These are phyloP conservation scores for Xylaria hypoxylon DNA, from an alignment of 2,329 filamentous ascomycete genomes.

Conservation along the genomic window DNA sequence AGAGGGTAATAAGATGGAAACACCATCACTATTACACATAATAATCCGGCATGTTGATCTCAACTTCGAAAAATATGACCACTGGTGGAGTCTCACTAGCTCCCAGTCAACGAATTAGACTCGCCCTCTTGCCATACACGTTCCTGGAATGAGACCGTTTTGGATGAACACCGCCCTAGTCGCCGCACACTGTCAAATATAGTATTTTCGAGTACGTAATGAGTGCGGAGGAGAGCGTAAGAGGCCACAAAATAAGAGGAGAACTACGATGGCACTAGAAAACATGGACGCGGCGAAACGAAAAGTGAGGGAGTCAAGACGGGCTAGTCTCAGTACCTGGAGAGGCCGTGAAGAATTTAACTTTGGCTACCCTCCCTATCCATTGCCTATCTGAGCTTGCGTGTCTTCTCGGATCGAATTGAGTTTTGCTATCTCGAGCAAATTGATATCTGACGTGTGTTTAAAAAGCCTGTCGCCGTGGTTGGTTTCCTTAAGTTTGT, in stretches of 20 bases:
- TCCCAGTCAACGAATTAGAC: constrained; percentile 24
- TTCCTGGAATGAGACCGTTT: constrained; percentile 16
- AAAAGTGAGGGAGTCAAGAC: constrained; percentile 1
- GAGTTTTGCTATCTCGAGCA: neutral
- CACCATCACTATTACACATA: constrained; percentile 33
- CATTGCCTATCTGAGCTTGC: constrained; percentile 11
- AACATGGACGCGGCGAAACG: constrained; percentile 22
- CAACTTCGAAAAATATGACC: constrained; percentile 33
- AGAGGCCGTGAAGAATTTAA: constrained; percentile 25
- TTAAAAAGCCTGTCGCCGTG: neutral
- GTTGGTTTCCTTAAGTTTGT: neutral
- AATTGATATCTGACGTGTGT: neutral
- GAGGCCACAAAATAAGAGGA: constrained; percentile 13
- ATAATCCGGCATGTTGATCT: constrained; percentile 31
- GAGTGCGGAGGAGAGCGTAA: constrained; percentile 30
- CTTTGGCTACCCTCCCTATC: constrained; percentile 5
- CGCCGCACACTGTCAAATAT: constrained; percentile 11
- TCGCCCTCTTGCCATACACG: constrained; percentile 12
- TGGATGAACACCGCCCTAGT: constrained; percentile 17
- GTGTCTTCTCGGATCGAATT: neutral
- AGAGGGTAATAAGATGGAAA: constrained; percentile 12
- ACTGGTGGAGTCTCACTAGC: constrained; percentile 16
- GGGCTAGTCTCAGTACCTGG: constrained; percentile 13
- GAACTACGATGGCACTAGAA: constrained; percentile 20
- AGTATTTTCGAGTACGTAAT: constrained; percentile 35